Percentiles rank a stretch among this genome's conserved stretches.
These are phyloP conservation scores for Rhododendron kiyosumense DNA, from an alignment of 148 eudicot species.

Conservation along the genomic window DNA sequence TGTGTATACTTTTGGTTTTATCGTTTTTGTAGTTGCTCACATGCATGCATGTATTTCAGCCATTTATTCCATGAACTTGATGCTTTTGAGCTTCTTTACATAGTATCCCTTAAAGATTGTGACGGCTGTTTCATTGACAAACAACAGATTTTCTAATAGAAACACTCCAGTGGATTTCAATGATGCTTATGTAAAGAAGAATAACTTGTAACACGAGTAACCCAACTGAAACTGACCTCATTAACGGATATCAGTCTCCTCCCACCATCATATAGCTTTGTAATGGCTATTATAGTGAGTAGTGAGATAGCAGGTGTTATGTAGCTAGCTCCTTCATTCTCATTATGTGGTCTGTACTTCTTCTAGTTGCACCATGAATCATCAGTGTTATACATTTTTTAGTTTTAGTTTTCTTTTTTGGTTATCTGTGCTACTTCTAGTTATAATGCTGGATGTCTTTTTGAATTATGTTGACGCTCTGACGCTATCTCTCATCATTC, in stretches of 20 bases:
- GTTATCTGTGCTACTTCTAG: not conserved
- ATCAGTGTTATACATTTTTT: not conserved
- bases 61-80: not conserved
- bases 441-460: not conserved
- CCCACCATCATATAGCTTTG: not conserved
- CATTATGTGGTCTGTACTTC: not conserved
- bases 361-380: not conserved
- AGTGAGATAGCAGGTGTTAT: not conserved
- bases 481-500: not conserved
- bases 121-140: not conserved
- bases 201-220: not conserved
- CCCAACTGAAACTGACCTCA: not conserved
- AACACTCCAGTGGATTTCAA: not conserved
- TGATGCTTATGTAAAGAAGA: not conserved
- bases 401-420: not conserved
- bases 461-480: not conserved
- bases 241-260: not conserved
- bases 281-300: not conserved
- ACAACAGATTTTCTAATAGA: not conserved
- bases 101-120: not conserved
- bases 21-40: not conserved
- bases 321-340: not conserved
- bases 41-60: not conserved
- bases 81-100: slow-evolving; percentile 5
- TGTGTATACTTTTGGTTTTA: not conserved